Evolutionary conservation across 176 grass and related monocot species (phyloP), one percentile per base, ranked within the genome.

Genomic region (Oryza brachyantha): DNA sequence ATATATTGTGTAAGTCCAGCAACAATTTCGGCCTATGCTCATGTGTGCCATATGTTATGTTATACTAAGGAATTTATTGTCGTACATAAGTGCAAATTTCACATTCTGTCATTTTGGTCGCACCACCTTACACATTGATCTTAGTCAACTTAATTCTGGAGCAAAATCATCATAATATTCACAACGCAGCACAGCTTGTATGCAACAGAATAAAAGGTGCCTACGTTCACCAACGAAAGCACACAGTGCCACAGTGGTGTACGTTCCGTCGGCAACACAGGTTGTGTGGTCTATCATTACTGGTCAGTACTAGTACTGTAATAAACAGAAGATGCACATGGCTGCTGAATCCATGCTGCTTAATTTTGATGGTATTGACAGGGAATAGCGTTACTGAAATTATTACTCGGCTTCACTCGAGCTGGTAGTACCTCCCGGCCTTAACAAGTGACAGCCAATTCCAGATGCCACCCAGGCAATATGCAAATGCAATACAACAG

Each of bases 1-100:
- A 13, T 97, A 93, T 37, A 97, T 91, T 48, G 60, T 93, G 69
- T 89, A 74, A 61, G 3, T 39, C 2, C 14, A 55, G 40, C 17
- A 34, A 45, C 41, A 71, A 27, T 73, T 64, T 54, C n/a, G 19
- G 38, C 29, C 71, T 31, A 60, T 79, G 7, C 16, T 76, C 37
- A 32, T 64, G 19, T 60, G 24, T 29, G 59, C n/a, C 26, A 2
- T 82, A 14, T 43, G 41, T 70, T 67, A 55, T 35, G 75, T 26
- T 75, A n/a, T n/a, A n/a, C n/a, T n/a, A n/a, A 81, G 64, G 67
- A 59, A 78, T 31, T 24, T 54, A 19, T 24, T 27, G 13, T 67
- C 65, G 69, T 63, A 72, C 27, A 64, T 52, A 32, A 21, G 81
- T 60, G 68, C 17, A 32, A n/a, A n/a, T n/a, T n/a, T n/a, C n/a